Conservation (phyloP, 306 rosid species). For the Leucaena leucocephala region DNA sequence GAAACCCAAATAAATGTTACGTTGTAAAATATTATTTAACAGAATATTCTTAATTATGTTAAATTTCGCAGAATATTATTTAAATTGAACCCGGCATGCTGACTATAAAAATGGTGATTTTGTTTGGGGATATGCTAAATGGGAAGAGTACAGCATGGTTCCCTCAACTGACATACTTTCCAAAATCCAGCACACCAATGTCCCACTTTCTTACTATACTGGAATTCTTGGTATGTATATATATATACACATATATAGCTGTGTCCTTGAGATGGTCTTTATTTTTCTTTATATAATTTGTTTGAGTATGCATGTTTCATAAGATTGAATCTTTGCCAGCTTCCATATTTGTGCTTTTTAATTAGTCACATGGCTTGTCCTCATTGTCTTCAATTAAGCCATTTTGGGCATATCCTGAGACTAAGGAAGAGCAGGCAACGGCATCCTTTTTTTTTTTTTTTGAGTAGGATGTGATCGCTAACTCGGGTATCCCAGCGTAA, state of each 20-base stretch:
- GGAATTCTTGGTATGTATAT: constrained; percentile 12
- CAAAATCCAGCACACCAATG: constrained; percentile 23
- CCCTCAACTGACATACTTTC: neutral
- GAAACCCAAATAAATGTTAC: too few relatives aligned
- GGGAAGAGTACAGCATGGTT: constrained; percentile 22
- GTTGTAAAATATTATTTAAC: too few relatives aligned
- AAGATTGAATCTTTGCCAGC: neutral
- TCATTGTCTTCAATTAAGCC: constrained; percentile 49
- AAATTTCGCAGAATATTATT: too few relatives aligned
- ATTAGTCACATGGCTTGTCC: neutral
- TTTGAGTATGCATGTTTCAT: neutral
- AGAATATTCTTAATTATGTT: too few relatives aligned
- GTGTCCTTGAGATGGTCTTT: too few relatives aligned
- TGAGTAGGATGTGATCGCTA: too few relatives aligned
- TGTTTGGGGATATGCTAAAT: neutral
- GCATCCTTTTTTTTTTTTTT: too few relatives aligned
- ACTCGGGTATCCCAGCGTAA: too few relatives aligned
- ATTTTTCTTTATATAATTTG: too few relatives aligned
- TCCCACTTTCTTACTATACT: constrained; percentile 41
- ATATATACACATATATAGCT: too few relatives aligned
- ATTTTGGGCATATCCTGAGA: constrained; percentile 73
- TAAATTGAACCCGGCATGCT: neutral
- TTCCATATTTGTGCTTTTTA: neutral
- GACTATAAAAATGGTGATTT: constrained; percentile 5
- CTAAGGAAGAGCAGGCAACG: constrained; percentile 66